Percentiles rank a stretch among this genome's conserved stretches.
phyloP scores from a whole-genome alignment of 2,329 filamentous ascomycete species.

The Aspergillus candidus region DNA sequence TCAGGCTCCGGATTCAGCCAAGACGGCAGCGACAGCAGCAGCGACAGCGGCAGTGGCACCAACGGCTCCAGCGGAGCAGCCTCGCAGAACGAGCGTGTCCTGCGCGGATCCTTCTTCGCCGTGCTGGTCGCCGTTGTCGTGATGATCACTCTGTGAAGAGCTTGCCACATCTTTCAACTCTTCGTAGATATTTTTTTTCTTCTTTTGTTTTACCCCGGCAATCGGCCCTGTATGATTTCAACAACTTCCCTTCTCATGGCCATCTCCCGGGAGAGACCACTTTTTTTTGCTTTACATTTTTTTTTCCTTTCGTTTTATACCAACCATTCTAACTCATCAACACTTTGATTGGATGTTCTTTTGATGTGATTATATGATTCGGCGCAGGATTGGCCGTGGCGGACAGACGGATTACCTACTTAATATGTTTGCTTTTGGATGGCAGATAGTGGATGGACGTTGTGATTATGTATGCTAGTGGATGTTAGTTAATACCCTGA shows the following conservation, averaged over 20 bases:
- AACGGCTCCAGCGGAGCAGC: slow-evolving; percentile 24
- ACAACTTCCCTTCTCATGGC: no score
- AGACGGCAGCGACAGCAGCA: slow-evolving; percentile 9
- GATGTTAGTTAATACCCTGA: no score
- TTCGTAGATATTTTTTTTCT: slow-evolving; percentile 20
- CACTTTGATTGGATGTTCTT: no score
- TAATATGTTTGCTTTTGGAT: slow-evolving; percentile 4
- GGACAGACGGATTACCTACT: no score
- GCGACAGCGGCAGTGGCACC: slow-evolving; percentile 3
- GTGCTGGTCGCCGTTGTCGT: slow-evolving; percentile 43
- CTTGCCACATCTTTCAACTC: slow-evolving; percentile 3
- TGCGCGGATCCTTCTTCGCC: slow-evolving; percentile 43
- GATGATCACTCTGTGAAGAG: slow-evolving; percentile 39
- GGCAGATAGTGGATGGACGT: slow-evolving; percentile 2
- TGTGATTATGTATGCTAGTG: no score
- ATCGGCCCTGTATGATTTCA: no score
- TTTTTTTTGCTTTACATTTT: no score
- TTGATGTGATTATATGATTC: no score
- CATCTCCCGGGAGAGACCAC: no score
- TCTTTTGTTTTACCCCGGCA: neutral
- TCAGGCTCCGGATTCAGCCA: slow-evolving; percentile 27
- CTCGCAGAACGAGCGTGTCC: slow-evolving; percentile 34
- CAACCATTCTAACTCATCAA: no score
- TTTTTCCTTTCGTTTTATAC: no score
- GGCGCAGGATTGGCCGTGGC: no score